Evolutionary conservation across 2,329 filamentous ascomycete species (phyloP).

Genomic region (Dactylellina parvicollis): DNA sequence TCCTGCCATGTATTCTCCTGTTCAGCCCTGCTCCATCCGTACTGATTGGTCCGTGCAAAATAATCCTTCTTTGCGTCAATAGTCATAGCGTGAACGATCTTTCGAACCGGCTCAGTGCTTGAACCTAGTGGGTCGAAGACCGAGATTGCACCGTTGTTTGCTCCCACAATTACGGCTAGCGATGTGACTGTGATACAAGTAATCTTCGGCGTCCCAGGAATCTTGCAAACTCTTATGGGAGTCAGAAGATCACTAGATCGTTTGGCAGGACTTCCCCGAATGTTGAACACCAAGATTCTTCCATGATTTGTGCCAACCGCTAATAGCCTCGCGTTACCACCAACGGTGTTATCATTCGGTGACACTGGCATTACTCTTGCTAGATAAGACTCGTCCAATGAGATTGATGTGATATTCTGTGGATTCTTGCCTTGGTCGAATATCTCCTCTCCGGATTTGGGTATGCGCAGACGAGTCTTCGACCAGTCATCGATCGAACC

Average conservation of each 20-base stretch:
- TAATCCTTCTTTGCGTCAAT: constrained; percentile 54
- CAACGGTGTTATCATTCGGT: constrained; percentile 48
- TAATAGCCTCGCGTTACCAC: constrained; percentile 38
- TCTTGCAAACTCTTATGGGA: constrained; percentile 46
- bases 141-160: constrained; percentile 46
- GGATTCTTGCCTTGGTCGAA: constrained; percentile 51
- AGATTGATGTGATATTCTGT: constrained; percentile 42
- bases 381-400: constrained; percentile 34
- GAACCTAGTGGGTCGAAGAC: constrained; percentile 51
- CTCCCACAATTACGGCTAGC: constrained; percentile 33
- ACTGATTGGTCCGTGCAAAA: constrained; percentile 33
- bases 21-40: constrained; percentile 44
- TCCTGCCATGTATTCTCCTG: constrained; percentile 52
- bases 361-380: constrained; percentile 24
- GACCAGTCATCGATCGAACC: constrained; percentile 45
- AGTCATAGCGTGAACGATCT: constrained; percentile 50
- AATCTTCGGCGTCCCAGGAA: constrained; percentile 44
- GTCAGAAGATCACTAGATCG: constrained; percentile 44
- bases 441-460: constrained; percentile 51
- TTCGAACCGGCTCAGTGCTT: constrained; percentile 35
- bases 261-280: constrained; percentile 41
- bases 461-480: constrained; percentile 49
- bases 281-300: constrained; percentile 41
- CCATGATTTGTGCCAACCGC: constrained; percentile 50
- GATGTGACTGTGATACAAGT: constrained; percentile 47